These are phyloP conservation scores for Leishmania braziliensis DNA, from an alignment of 208 protist genomes.

Conservation along the genomic window DNA sequence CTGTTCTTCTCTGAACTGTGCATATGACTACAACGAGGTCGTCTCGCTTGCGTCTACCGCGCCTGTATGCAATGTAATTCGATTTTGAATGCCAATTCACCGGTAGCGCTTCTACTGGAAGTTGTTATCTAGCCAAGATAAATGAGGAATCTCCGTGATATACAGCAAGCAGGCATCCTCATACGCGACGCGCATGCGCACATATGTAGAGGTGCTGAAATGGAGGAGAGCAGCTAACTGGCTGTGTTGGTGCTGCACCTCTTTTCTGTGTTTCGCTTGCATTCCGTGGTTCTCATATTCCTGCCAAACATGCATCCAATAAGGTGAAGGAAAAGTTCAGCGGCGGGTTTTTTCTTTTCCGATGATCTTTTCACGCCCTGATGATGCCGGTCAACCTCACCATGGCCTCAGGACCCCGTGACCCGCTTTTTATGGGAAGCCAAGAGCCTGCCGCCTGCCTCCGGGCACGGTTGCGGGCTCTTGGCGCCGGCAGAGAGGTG, in stretches of 20 bases:
- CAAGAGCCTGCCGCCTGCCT: background rate
- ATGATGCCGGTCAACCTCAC: background rate
- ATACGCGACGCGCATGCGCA: background rate
- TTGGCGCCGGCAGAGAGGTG: background rate
- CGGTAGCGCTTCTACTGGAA: background rate
- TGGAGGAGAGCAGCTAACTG: background rate
- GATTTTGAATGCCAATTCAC: background rate
- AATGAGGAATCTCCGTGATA: background rate
- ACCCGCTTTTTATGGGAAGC: background rate
- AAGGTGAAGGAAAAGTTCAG: background rate
- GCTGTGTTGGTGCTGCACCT: background rate
- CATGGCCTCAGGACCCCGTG: background rate
- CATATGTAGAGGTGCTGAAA: background rate
- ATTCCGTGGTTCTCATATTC: background rate
- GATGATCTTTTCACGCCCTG: background rate
- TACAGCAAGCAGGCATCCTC: background rate
- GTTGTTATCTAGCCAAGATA: background rate
- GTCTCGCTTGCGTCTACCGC: background rate
- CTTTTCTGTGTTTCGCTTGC: background rate
- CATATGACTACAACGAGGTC: background rate
- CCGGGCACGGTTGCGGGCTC: background rate
- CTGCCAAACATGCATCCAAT: background rate
- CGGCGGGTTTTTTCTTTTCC: background rate
- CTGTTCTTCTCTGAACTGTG: background rate
- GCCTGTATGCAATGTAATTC: background rate